Conservation (phyloP, 345 rosid genomes). For the Eucalyptus polyanthemos region DNA sequence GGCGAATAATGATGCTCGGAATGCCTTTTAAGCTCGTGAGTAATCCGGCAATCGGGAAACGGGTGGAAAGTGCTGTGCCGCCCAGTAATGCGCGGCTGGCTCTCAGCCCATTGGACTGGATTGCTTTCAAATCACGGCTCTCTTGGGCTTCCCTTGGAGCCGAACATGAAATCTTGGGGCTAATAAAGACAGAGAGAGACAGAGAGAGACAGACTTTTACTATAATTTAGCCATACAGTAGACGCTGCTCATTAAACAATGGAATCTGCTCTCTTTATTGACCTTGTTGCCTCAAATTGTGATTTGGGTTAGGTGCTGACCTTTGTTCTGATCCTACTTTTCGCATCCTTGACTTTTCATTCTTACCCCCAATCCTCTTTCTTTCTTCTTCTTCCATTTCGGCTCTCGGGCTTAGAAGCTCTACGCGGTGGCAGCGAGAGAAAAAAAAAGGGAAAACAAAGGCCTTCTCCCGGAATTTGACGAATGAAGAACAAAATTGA, state of each 20-base stretch:
- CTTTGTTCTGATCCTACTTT: neutral
- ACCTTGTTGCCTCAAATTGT: neutral
- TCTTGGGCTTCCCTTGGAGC: neutral
- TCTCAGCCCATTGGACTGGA: neutral
- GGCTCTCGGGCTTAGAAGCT: neutral
- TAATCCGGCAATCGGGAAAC: neutral
- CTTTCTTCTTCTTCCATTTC: neutral
- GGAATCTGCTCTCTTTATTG: neutral
- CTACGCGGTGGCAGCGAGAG: neutral
- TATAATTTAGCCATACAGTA: neutral
- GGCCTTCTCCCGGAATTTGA: neutral
- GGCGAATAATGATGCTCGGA: neutral
- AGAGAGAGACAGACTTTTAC: neutral
- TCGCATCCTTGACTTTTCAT: neutral
- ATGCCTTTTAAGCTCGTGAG: neutral
- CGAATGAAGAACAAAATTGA: neutral
- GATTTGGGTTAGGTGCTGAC: neutral
- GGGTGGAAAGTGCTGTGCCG: neutral
- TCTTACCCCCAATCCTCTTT: neutral
- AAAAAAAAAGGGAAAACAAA: no score
- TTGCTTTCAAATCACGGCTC: neutral
- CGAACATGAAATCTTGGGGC: neutral
- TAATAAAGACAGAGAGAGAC: neutral
- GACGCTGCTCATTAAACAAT: neutral
- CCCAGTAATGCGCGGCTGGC: neutral